Conservation (phyloP, 768 basidiomycete genomes). For the Suillus clintonianus region DNA sequence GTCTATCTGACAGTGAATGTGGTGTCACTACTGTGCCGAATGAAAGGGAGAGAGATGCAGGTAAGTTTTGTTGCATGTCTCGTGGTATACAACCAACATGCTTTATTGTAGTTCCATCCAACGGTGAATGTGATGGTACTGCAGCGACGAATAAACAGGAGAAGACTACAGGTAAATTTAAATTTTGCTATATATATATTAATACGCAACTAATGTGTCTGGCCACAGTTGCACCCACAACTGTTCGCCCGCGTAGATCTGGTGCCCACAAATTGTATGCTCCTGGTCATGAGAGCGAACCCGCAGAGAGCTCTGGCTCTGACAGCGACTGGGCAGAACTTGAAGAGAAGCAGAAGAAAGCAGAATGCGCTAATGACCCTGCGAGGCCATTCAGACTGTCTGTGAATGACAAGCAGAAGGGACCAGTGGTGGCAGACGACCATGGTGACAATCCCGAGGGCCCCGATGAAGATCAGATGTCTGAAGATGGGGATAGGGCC, state of each 20-base stretch:
- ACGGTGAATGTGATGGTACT: not conserved
- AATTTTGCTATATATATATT: not conserved
- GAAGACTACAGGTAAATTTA: not conserved
- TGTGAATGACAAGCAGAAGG: not conserved
- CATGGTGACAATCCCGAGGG: not conserved
- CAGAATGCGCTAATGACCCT: not conserved
- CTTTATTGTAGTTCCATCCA: not conserved
- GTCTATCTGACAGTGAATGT: not conserved
- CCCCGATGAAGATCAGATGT: not conserved
- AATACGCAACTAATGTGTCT: not conserved
- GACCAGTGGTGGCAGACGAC: not conserved
- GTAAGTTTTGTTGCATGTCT: not conserved
- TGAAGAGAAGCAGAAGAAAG: not conserved
- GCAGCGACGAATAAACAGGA: not conserved
- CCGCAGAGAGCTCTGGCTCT: not conserved
- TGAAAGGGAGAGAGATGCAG: not conserved
- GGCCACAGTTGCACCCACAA: not conserved
- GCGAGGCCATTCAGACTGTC: not conserved
- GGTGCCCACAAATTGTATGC: not conserved
- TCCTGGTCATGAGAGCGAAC: not conserved
- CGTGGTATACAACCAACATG: not conserved
- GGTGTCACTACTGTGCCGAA: not conserved
- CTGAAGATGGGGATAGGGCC: not conserved
- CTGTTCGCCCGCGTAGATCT: not conserved
- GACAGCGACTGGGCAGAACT: not conserved